Base-by-base conservation (phyloP, 768 basidiomycete genomes). In the Lepiota subincarnata region DNA sequence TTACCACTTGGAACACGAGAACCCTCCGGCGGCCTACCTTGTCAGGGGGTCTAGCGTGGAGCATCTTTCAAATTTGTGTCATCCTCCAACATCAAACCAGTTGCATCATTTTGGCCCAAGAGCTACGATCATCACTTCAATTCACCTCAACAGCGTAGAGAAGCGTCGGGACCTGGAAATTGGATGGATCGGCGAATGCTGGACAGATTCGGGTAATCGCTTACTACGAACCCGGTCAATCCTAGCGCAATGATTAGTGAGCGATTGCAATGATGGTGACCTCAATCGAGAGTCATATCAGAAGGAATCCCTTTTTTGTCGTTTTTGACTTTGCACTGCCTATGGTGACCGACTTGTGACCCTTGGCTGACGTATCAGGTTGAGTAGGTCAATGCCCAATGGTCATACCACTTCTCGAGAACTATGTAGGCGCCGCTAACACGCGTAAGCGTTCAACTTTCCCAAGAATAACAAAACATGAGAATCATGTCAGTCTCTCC, bases 381-480 rank as follows among this genome's bases (percentile, higher is more conserved):
- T 42, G 22, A 42, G 50, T 34, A 11, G 16, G 41, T 14, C 2
- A 19, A 14, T 31, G 12, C 22, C 7, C 50, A 10, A 35, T n/a
- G 28, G 16, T 43, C n/a, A 28, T 20, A 20, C 40, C 12, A 34
- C 24, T n/a, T 7, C 19, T n/a, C 45, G 35, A 35, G 19, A 20
- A 26, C 14, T 45, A 13, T 16, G 14, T 45, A 45, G 22, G 26
- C 7, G 24, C 24, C 14, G n/a, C 16, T 19, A 26, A 44, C 45
- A 47, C 31, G 45, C 16, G 16, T 20, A 16, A 47, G 45, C 1
- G 16, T 35, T 34, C 35, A 26, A 16, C 7, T 36, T 47, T 47
- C 50, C 41, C 50, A 51, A 51, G 50, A 51, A 51, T 51, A 51
- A 51, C 50, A 42, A 42, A 43, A 42, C 41, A 26, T 51, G 50